Conservation (phyloP, 1,284 basidiomycete genomes). For the Acaromyces ingoldii region DNA sequence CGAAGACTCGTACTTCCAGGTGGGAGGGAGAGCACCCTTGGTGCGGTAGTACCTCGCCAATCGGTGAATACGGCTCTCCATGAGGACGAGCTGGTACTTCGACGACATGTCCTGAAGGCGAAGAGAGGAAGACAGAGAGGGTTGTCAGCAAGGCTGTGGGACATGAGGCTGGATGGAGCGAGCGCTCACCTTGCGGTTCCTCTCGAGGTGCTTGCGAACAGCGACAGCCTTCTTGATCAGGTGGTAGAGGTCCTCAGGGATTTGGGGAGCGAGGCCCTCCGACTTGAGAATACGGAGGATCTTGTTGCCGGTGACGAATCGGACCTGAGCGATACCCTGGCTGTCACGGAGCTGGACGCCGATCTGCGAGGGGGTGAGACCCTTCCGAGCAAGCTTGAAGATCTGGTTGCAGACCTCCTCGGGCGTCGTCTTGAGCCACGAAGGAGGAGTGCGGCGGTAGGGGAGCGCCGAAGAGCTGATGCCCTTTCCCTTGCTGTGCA, state of each 20-base stretch:
- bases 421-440: conserved; percentile 93
- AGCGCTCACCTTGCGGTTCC: conserved; percentile 91
- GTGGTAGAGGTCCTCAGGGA: conserved; percentile 99
- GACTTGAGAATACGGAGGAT: conserved; percentile 97
- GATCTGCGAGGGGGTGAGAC: conserved; percentile 94
- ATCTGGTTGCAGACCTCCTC: conserved; percentile 96
- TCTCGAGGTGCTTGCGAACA: conserved; percentile 97
- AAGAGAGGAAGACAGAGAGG: not conserved
- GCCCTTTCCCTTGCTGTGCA: conserved; percentile 52
- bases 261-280: conserved; percentile 88
- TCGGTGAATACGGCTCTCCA: conserved; percentile 98
- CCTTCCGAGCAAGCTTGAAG: conserved; percentile 94
- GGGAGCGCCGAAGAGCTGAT: conserved; percentile 83
- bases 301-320: conserved; percentile 98
- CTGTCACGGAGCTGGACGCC: conserved; percentile 97
- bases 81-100: conserved; percentile 88
- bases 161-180: conserved; percentile 11
- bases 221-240: conserved; percentile 99
- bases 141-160: not conserved
- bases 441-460: conserved; percentile 88
- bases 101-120: conserved; percentile 58
- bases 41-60: conserved; percentile 80
- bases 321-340: conserved; percentile 91
- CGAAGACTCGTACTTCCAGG: conserved; percentile 65
- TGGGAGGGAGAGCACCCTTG: conserved; percentile 92